Evolutionary conservation across 2,329 filamentous ascomycete genomes (phyloP), one percentile per base, ranked within the genome.

Genomic region (Sporothrix globosa): DNA sequence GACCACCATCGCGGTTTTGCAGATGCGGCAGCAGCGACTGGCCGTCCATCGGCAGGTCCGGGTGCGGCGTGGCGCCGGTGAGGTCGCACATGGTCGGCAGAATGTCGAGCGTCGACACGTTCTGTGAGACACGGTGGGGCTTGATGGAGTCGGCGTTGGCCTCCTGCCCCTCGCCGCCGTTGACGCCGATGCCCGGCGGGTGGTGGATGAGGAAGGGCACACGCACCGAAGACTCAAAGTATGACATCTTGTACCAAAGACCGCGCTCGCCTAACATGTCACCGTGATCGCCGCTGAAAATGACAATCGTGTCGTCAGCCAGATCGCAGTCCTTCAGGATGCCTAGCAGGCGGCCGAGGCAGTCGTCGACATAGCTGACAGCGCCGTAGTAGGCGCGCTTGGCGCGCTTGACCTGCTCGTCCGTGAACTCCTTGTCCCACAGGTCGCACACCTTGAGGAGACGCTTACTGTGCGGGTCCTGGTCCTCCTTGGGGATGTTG

Each of bases 231-330:
- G 90, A 90, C 85, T 97, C 94, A 76, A 93, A 97, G 86, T 96
- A 97, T 77, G 89, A 93, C 94, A 97, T 97, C 86, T 97, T 97
- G 75, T 78, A 88, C 94, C 94, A 97, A 61, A 97, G 83, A 6
- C 92, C 91, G 68, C 93, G 90, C 83, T 97, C 94, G 71, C 94
- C 94, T 9, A 97, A 87, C 94, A 97, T 97, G 80, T 97, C 94
- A 70, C 94, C 94, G 77, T 97, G 94, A 78, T 97, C 94, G 58
- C 94, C 93, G 71, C 91, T 94, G 82, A 97, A 97, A 74, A 97
- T 89, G 76, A 97, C 85, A 75, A 97, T 93, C 14, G 94, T 97
- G 80, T 97, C 88, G 46, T 97, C 89, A 72, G 90, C 90, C 58
- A 97, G 84, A 7, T 90, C 87, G 77, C 92, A 95, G 72, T 93